phyloP scores from a whole-genome alignment of 768 basidiomycete species.

The Pisolithus marmoratus region DNA sequence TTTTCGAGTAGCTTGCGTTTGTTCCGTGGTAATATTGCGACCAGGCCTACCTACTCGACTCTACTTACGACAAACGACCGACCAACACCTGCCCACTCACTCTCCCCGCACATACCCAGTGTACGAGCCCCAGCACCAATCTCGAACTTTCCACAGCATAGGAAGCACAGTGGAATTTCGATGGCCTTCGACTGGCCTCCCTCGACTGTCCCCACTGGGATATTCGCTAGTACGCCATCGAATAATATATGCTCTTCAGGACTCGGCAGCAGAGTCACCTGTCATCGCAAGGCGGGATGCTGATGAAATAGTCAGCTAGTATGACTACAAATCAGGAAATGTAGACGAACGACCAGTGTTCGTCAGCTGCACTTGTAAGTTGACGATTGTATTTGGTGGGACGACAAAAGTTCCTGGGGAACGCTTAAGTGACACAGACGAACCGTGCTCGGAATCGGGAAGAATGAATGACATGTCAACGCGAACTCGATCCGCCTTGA shows the following conservation, averaged over 20 bases:
- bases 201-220: slow-evolving; percentile 60
- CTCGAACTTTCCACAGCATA: slow-evolving; percentile 62
- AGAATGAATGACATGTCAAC: slow-evolving; percentile 49
- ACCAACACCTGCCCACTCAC: slow-evolving; percentile 16
- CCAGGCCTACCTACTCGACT: slow-evolving; percentile 1
- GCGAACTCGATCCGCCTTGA: slow-evolving; percentile 62
- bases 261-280: slow-evolving; percentile 47
- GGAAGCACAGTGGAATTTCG: slow-evolving; percentile 63
- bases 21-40: not conserved
- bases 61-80: slow-evolving; percentile 11
- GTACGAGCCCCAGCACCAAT: slow-evolving; percentile 34
- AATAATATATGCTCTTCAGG: slow-evolving; percentile 62
- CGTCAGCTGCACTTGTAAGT: slow-evolving; percentile 48
- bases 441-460: slow-evolving; percentile 18
- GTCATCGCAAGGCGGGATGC: slow-evolving; percentile 48
- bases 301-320: slow-evolving; percentile 23
- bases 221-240: slow-evolving; percentile 59
- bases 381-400: slow-evolving; percentile 56
- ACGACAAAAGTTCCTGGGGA: slow-evolving; percentile 42
- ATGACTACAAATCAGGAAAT: not conserved
- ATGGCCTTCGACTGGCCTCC: slow-evolving; percentile 46
- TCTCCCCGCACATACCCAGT: slow-evolving; percentile 11
- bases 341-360: slow-evolving; percentile 62
- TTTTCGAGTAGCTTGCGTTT: slow-evolving; percentile 1
- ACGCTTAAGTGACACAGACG: slow-evolving; percentile 10